These are phyloP conservation scores for Trichoderma pleuroti DNA, from an alignment of 2,329 filamentous ascomycete genomes.

Conservation along the genomic window DNA sequence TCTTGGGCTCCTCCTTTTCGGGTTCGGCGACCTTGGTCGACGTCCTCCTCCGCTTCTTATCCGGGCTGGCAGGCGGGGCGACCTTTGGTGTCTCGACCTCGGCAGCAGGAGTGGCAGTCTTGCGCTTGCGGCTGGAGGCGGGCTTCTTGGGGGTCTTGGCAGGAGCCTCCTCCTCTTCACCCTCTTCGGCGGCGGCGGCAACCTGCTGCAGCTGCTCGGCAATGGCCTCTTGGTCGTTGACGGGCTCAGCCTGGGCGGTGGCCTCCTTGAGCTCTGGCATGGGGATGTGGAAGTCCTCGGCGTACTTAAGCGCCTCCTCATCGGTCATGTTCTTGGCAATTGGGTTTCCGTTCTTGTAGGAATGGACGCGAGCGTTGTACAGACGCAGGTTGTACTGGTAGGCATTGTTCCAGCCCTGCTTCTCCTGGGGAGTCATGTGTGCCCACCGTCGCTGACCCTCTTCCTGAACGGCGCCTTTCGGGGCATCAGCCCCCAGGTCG, in stretches of 20 bases:
- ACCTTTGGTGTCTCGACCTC: conserved; percentile 40
- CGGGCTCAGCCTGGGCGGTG: conserved; percentile 31
- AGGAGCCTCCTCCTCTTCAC: conserved; percentile 44
- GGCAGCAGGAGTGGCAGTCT: conserved; percentile 48
- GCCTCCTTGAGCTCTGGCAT: conserved; percentile 48
- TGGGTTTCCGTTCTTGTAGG: conserved; percentile 59
- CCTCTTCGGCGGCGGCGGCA: conserved; percentile 33
- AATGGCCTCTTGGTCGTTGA: conserved; percentile 54
- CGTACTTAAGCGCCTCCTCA: conserved; percentile 57
- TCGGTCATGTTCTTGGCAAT: conserved; percentile 59
- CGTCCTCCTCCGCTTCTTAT: conserved; percentile 60
- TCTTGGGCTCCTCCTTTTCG: conserved; percentile 56
- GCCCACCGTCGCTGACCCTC: conserved; percentile 86
- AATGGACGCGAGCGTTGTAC: conserved; percentile 63
- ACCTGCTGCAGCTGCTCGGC: conserved; percentile 55
- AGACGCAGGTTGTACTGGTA: conserved; percentile 65
- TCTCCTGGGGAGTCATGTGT: conserved; percentile 70
- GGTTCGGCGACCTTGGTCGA: conserved; percentile 53
- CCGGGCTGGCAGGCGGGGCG: conserved; percentile 50
- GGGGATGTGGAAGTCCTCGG: conserved; percentile 55
- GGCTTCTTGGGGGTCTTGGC: conserved; percentile 59
- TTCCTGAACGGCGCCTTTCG: conserved; percentile 82
- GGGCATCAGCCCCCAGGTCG: conserved; percentile 70
- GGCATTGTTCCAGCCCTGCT: conserved; percentile 64
- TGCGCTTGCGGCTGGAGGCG: conserved; percentile 51